Evolutionary conservation across 2,329 filamentous ascomycete species (phyloP).

Genomic region (Exophiala calicioides): DNA sequence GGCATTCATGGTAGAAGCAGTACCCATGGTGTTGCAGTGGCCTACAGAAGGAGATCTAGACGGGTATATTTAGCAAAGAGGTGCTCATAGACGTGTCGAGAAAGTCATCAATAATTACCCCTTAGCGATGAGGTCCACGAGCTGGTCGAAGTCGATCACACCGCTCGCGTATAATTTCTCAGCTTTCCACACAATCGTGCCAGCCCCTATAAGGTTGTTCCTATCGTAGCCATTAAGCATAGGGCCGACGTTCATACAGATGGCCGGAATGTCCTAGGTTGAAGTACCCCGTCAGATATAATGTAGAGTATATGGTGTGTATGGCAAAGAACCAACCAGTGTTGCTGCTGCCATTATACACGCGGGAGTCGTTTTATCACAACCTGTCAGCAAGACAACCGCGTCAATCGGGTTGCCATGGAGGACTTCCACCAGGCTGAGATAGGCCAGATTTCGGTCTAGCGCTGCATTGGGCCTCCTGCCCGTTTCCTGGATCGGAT

Average conservation of each 20-base stretch:
- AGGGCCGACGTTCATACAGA: slow-evolving; percentile 55
- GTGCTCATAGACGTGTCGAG: too few species aligned
- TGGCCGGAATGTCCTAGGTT: slow-evolving; percentile 54
- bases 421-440: slow-evolving; percentile 53
- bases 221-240: slow-evolving; percentile 54
- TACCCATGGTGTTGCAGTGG: slow-evolving; percentile 58
- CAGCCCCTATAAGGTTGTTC: slow-evolving; percentile 45
- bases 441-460: slow-evolving; percentile 53
- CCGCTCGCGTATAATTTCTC: slow-evolving; percentile 51
- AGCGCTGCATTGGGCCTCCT: slow-evolving; percentile 53
- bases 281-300: too few species aligned
- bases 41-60: slow-evolving; percentile 48
- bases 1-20: slow-evolving; percentile 56
- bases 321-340: slow-evolving; percentile 45
- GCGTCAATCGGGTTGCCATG: slow-evolving; percentile 53
- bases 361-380: slow-evolving; percentile 56
- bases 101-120: slow-evolving; percentile 35
- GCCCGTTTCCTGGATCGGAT: slow-evolving; percentile 54
- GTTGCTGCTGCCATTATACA: slow-evolving; percentile 56
- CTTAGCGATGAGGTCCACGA: slow-evolving; percentile 49
- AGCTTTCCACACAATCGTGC: slow-evolving; percentile 52
- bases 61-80: background rate
- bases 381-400: slow-evolving; percentile 55
- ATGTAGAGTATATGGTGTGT: too few species aligned
- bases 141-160: slow-evolving; percentile 46